Evolutionary conservation across 2,329 filamentous ascomycete species (phyloP).

Genomic region (Neofusicoccum sp.): DNA sequence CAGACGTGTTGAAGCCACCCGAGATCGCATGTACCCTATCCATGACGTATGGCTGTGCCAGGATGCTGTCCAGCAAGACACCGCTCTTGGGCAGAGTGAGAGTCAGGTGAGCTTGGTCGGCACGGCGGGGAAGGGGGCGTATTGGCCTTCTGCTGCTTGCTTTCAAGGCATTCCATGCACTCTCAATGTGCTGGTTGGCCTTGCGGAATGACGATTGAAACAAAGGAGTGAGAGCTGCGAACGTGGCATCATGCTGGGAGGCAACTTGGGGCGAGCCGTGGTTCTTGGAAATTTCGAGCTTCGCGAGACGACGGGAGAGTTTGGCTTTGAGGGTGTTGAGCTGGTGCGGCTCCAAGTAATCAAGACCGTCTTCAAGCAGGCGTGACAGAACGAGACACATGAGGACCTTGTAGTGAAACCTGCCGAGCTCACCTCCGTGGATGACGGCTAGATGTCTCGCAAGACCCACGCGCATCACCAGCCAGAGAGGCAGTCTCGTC

Average conservation of each 20-base stretch:
- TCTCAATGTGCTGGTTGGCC: conserved; percentile 26
- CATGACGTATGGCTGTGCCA: not conserved
- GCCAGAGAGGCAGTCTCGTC: conserved; percentile 65
- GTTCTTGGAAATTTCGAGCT: conserved; percentile 52
- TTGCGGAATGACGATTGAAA: conserved; percentile 27
- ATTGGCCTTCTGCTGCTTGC: conserved; percentile 41
- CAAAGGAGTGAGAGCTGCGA: conserved; percentile 27
- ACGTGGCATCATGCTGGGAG: conserved; percentile 33
- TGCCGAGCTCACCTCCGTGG: conserved; percentile 47
- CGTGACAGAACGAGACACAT: conserved; percentile 53
- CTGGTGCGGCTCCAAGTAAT: conserved; percentile 38
- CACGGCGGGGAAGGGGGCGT: conserved; percentile 44
- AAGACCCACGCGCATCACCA: conserved; percentile 61
- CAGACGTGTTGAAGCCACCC: not conserved
- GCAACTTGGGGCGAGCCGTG: conserved; percentile 20
- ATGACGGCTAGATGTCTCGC: conserved; percentile 54
- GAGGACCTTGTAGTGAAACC: conserved; percentile 60
- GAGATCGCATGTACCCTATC: not conserved
- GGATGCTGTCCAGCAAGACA: not conserved
- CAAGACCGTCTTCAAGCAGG: conserved; percentile 48
- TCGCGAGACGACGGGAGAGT: conserved; percentile 60
- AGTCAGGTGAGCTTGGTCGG: conserved; percentile 21
- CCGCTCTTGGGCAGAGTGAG: not conserved
- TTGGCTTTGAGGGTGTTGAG: conserved; percentile 53
- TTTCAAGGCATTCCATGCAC: conserved; percentile 29